phyloP scores from a whole-genome alignment of 139 green algal species.

The Edaphochlamys debaryana region DNA sequence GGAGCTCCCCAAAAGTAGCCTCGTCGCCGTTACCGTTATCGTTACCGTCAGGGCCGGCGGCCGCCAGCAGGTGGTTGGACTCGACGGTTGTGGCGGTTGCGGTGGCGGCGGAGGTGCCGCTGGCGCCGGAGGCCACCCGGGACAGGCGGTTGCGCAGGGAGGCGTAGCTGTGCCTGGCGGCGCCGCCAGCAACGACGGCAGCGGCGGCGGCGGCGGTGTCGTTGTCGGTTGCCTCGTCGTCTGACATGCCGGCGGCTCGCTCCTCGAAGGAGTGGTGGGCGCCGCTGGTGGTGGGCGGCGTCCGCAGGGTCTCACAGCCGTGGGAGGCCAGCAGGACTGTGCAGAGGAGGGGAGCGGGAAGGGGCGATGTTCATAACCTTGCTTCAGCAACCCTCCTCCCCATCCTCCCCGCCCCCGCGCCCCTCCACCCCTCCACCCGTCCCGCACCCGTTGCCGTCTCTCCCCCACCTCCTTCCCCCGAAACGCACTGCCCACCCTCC shows the following conservation, averaged over 20 bases:
- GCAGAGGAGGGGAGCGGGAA: too few relatives aligned
- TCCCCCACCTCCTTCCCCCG: too few relatives aligned
- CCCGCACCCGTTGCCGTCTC: too few relatives aligned
- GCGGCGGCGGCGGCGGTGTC: background rate
- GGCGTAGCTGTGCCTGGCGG: background rate
- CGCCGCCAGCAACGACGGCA: background rate
- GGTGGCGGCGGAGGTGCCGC: background rate
- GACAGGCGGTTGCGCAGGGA: background rate
- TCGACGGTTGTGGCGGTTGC: background rate
- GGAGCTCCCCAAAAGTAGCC: slow-evolving; percentile 4
- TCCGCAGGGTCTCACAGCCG: background rate
- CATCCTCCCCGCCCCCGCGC: too few relatives aligned
- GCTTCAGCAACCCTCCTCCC: background rate
- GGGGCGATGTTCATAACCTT: background rate
- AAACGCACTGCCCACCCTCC: too few relatives aligned
- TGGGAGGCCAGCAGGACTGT: background rate
- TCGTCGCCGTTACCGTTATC: background rate
- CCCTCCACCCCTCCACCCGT: background rate
- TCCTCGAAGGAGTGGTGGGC: background rate
- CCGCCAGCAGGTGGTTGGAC: too few relatives aligned
- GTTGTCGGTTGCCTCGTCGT: background rate
- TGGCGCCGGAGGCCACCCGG: background rate
- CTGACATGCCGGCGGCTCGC: background rate
- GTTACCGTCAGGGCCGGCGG: too few relatives aligned
- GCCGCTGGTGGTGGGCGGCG: background rate